Conservation (phyloP, 2,329 filamentous ascomycete genomes). For the Calonectria montana region DNA sequence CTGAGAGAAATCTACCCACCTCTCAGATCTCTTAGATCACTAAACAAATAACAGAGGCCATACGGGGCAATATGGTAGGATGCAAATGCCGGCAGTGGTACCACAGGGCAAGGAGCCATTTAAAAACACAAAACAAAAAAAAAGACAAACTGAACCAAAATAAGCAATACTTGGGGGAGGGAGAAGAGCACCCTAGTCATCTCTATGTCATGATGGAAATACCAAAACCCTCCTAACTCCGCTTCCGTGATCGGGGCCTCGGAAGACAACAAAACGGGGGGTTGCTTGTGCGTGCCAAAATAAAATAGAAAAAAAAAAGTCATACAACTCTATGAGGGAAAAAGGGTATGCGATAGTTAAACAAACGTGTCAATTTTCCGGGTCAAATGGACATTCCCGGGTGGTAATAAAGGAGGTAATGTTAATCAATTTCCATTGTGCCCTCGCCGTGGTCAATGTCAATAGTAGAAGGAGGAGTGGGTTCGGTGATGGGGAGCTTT, state of each 20-base stretch:
- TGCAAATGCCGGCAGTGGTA: background rate
- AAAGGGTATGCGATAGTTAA: constrained; percentile 32
- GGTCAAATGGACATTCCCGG: constrained; percentile 21
- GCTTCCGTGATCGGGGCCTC: constrained; percentile 33
- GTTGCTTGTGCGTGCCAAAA: background rate
- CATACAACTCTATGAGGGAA: constrained; percentile 32
- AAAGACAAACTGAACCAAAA: constrained; percentile 19
- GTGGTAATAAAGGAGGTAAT: background rate
- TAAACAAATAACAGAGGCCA: background rate
- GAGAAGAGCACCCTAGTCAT: constrained; percentile 36
- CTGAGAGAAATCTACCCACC: background rate
- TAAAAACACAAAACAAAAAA: constrained; percentile 1
- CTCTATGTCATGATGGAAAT: constrained; percentile 42
- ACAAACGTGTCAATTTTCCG: constrained; percentile 31
- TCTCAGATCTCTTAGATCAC: background rate
- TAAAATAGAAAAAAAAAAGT: constrained; percentile 17
- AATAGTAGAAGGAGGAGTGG: constrained; percentile 54
- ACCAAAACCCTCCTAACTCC: constrained; percentile 38
- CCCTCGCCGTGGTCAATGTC: constrained; percentile 53
- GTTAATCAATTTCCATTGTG: constrained; percentile 54
- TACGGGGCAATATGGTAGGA: background rate
- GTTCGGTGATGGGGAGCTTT: constrained; percentile 51
- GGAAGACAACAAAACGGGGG: constrained; percentile 16
- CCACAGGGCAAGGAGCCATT: background rate
- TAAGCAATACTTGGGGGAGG: constrained; percentile 8